Conservation (phyloP, 768 basidiomycete species). For the Krasilnikovozyma curviuscula region DNA sequence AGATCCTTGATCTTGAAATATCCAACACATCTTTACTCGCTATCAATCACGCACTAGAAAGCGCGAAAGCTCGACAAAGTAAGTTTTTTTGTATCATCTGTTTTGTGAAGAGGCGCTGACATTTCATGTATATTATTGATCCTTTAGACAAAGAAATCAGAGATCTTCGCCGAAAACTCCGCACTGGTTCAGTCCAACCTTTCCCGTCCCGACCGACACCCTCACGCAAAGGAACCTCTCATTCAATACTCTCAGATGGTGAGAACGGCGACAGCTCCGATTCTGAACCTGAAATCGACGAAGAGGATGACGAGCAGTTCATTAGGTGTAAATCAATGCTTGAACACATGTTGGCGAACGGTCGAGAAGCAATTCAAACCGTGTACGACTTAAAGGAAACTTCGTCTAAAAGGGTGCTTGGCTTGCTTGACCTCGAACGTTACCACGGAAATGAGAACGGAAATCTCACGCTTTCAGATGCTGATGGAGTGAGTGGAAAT, state of each 20-base stretch:
- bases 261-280: not conserved
- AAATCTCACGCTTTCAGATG: too few species aligned
- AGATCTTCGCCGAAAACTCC: slow-evolving; percentile 8
- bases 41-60: slow-evolving; percentile 7
- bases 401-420: too few species aligned
- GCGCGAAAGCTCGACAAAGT: slow-evolving; percentile 10
- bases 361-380: too few species aligned
- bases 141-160: slow-evolving; percentile 8
- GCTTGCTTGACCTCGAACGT: too few species aligned
- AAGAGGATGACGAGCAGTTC: slow-evolving; percentile 8
- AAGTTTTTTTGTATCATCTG: not conserved
- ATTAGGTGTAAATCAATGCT: slow-evolving; percentile 1
- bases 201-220: not conserved
- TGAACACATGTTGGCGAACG: too few species aligned
- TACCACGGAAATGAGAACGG: too few species aligned
- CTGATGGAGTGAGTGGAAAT: too few species aligned
- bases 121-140: not conserved
- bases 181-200: slow-evolving; percentile 3
- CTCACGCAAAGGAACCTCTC: not conserved
- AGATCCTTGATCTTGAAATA: slow-evolving; percentile 12
- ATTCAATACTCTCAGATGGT: not conserved
- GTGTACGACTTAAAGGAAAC: too few species aligned
- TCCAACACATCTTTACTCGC: slow-evolving; percentile 8
- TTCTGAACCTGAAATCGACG: not conserved
- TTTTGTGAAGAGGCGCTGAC: not conserved